phyloP scores from a whole-genome alignment of 768 basidiomycete species.

The Filobasidium floriforme region DNA sequence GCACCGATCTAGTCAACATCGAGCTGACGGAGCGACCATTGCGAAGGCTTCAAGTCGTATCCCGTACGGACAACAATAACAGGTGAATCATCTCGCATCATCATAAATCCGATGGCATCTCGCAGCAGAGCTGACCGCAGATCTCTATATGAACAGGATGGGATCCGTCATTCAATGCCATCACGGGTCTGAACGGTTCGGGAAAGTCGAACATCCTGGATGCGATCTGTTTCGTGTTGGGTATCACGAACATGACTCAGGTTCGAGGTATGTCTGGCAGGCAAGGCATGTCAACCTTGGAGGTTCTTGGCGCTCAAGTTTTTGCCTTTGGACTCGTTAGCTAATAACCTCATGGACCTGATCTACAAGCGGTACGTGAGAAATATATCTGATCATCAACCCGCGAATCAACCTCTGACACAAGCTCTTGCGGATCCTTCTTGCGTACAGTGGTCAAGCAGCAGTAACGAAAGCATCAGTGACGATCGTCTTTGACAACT shows the following conservation, averaged over 20 bases:
- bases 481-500: conserved; percentile 97
- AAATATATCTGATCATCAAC: background rate
- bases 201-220: conserved; percentile 99
- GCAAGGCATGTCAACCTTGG: background rate
- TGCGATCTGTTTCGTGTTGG: conserved; percentile 97
- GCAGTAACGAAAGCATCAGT: conserved; percentile 95
- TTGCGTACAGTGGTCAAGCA: conserved; percentile 63
- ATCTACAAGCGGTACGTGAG: conserved; percentile 75
- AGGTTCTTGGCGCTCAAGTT: background rate
- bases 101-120: background rate
- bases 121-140: background rate
- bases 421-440: background rate
- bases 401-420: background rate
- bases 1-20: background rate
- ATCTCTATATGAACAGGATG: conserved; percentile 54
- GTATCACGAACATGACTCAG: conserved; percentile 83
- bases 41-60: conserved; percentile 89
- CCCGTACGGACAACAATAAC: conserved; percentile 91
- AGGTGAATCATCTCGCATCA: conserved; percentile 24
- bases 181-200: conserved; percentile 69
- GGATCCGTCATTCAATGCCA: conserved; percentile 97
- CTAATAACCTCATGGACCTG: conserved; percentile 84
- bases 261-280: conserved; percentile 27
- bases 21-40: background rate
- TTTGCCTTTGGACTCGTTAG: conserved; percentile 39